Conservation (phyloP, 345 rosid genomes). For the Eucalyptus marginata region DNA sequence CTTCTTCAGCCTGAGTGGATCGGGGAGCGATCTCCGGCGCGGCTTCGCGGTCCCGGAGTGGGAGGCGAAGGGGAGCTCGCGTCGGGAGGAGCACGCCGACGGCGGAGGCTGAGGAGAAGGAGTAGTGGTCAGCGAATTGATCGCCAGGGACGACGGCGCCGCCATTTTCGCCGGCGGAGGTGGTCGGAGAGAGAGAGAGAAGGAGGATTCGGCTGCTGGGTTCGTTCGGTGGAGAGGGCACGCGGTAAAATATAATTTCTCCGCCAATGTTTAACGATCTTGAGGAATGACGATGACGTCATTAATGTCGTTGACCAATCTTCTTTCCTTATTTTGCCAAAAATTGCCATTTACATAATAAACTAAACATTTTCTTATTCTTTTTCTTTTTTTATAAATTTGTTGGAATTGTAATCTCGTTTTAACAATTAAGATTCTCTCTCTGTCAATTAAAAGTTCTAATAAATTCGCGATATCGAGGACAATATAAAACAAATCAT, state of each 20-base stretch:
- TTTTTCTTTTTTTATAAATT: neutral
- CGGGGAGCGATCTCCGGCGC: neutral
- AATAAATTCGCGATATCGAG: rapidly evolving
- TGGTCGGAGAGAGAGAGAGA: neutral
- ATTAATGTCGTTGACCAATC: neutral
- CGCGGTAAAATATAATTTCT: neutral
- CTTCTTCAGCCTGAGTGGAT: neutral
- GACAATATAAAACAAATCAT: too few species aligned
- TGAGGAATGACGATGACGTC: neutral
- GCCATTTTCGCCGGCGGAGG: constrained; percentile 12
- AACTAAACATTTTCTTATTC: neutral
- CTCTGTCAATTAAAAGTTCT: neutral
- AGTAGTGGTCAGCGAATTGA: constrained; percentile 27
- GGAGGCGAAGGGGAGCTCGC: neutral
- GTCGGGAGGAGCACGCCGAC: neutral
- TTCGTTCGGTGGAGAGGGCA: neutral
- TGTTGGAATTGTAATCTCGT: neutral
- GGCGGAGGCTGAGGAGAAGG: neutral
- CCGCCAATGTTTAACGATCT: neutral
- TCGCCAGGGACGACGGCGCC: constrained; percentile 17
- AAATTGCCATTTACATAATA: neutral
- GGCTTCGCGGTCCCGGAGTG: neutral
- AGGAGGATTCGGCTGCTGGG: neutral
- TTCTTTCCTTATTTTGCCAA: neutral
- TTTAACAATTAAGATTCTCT: neutral